Evolutionary conservation across 345 rosid species (phyloP), one percentile per base, ranked within the genome.

Genomic region (Camelina neglecta): DNA sequence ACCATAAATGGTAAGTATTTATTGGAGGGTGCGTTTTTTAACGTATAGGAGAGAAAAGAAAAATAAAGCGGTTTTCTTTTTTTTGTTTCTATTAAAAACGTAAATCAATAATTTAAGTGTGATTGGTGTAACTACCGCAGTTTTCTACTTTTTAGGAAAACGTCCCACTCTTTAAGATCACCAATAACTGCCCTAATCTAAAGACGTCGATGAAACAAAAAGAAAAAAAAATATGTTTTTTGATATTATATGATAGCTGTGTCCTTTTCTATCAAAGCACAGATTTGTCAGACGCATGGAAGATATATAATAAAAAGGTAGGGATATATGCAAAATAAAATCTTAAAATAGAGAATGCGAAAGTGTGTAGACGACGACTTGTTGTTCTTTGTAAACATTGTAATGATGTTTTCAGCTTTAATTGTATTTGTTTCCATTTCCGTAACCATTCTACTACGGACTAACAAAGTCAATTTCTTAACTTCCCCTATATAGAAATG

Each of bases 221-320:
- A 26, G 8, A 39, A 49, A 36, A n/a, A n/a, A n/a, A 0, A 8
- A 63, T 31, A 24, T 54, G 10, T 50, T 49, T 29, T 29, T 4
- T 2, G 26, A 39, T 18, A 26, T 7, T 67, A 12, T 42, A 4
- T 12, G 4, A 3, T 31, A 24, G 60, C 35, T 55, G 31, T 29
- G 31, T 29, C 31, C 4, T 29, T 29, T 29, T 29, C 31, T 26
- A 26, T 24, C 29, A 26, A 29, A 29, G 31, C 31, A 29, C 4
- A 29, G 5, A 29, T 29, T 41, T 53, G 70, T 76, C 75, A 76
- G 75, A 51, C 71, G 80, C 80, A 70, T 76, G 80, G 50, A 62
- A 21, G 36, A 51, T 41, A 68, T 23, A 15, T 36, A 11, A 23
- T 38, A n/a, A 23, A 31, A 8, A 23, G 16, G 38, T 35, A 11